A percentile compares a stretch with the other conserved stretches of the same genome.
Evolutionary conservation across 1,284 basidiomycete genomes (phyloP).

Genomic region (Trichosporon coremiiforme): DNA sequence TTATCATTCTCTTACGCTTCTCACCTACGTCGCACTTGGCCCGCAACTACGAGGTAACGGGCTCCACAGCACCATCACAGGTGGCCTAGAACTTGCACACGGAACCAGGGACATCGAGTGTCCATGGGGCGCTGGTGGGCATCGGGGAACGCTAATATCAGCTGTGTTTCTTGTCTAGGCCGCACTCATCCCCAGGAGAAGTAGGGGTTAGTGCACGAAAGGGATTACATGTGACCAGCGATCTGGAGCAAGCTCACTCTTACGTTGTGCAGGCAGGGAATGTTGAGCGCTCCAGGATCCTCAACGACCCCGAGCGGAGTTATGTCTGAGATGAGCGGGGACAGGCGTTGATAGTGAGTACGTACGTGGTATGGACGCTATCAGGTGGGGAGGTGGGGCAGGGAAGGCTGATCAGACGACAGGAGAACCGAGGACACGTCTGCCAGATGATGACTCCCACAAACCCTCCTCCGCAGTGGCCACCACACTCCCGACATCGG

Average conservation of each 20-base stretch:
- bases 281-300: background rate
- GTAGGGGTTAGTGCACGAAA: background rate
- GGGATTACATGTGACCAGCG: background rate
- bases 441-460: background rate
- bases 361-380: background rate
- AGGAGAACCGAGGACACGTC: background rate
- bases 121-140: too few relatives aligned
- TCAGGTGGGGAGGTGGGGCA: background rate
- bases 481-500: background rate
- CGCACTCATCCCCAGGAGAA: too few relatives aligned
- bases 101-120: too few relatives aligned
- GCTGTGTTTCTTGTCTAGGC: too few relatives aligned
- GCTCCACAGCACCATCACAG: too few relatives aligned
- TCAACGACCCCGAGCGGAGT: background rate
- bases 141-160: too few relatives aligned
- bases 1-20: too few relatives aligned
- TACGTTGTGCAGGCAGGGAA: background rate
- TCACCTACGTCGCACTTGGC: too few relatives aligned
- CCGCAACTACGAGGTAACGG: too few relatives aligned
- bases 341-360: background rate
- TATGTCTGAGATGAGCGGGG: background rate
- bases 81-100: too few relatives aligned
- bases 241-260: background rate
- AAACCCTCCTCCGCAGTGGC: background rate
- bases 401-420: constrained; percentile 13